Evolutionary conservation across 106 monocot genomes (phyloP).

Genomic region (Dendrobium officinale): DNA sequence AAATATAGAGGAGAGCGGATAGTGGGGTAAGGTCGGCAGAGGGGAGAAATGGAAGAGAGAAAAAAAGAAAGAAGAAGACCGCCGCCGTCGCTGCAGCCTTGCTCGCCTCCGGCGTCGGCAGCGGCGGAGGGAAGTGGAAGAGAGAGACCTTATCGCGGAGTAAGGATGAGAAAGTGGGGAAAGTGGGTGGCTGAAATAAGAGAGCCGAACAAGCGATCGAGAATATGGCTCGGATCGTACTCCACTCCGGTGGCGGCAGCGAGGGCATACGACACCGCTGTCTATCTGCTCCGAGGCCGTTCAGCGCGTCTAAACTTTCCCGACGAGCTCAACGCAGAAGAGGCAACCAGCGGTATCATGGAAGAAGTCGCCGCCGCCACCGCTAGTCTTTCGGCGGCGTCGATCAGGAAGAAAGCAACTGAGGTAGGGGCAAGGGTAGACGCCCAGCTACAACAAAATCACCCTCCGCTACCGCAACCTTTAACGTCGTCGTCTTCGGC

Average conservation of each 20-base stretch:
- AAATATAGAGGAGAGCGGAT: too few species aligned
- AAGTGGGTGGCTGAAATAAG: constrained; percentile 45
- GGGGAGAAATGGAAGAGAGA: neutral
- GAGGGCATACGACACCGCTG: constrained; percentile 39
- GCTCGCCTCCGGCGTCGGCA: neutral
- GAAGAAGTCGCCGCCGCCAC: neutral
- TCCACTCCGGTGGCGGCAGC: constrained; percentile 32
- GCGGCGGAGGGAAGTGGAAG: neutral
- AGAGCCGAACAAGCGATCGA: constrained; percentile 35
- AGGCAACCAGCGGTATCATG: neutral
- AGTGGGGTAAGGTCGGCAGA: neutral
- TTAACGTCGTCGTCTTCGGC: neutral
- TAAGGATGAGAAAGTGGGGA: constrained; percentile 45
- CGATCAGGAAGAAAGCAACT: constrained; percentile 19
- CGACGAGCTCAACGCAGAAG: constrained; percentile 17
- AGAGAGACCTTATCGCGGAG: constrained; percentile 13
- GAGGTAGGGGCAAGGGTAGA: constrained; percentile 20
- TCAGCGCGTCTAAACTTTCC: constrained; percentile 34
- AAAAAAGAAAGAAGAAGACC: neutral
- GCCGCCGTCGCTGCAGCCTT: neutral
- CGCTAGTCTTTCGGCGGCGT: constrained; percentile 6
- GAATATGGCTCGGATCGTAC: constrained; percentile 39
- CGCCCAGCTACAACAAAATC: constrained; percentile 3
- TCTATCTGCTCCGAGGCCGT: constrained; percentile 21
- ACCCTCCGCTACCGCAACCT: neutral